A percentile compares a stretch with the other conserved stretches of the same genome.
Evolutionary conservation across 2,329 filamentous ascomycete genomes (phyloP).

Genomic region (Aureobasidium sp.): DNA sequence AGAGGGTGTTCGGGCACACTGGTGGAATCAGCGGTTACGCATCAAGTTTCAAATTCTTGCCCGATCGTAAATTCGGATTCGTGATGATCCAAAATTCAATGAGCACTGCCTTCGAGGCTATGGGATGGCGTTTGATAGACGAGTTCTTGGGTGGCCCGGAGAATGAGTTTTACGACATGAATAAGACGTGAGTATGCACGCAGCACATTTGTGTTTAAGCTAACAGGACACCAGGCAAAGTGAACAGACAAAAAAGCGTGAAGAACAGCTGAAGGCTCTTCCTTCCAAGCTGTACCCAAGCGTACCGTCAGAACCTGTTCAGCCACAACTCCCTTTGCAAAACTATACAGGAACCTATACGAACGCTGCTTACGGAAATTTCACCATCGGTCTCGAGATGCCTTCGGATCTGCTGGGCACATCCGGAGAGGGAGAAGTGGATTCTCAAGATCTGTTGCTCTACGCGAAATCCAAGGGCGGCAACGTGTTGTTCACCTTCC

Average conservation of each 20-base stretch:
- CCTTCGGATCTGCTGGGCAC: neutral
- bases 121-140: conserved; percentile 16
- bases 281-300: conserved; percentile 14
- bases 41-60: conserved; percentile 40
- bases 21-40: conserved; percentile 43
- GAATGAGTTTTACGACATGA: conserved; percentile 12
- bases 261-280: neutral
- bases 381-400: conserved; percentile 10
- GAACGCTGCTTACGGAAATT: conserved; percentile 15
- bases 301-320: conserved; percentile 1
- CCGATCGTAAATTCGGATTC: conserved; percentile 38
- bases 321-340: conserved; percentile 13
- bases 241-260: neutral
- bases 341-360: conserved; percentile 16
- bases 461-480: conserved; percentile 9
- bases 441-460: neutral
- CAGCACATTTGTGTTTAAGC: neutral
- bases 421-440: neutral
- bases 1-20: conserved; percentile 37
- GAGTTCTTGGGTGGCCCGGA: conserved; percentile 16
- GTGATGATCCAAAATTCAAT: conserved; percentile 26
- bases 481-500: conserved; percentile 9
- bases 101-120: conserved; percentile 9
- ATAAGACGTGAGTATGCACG: conserved; percentile 12
- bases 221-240: conserved; percentile 8